phyloP scores from a whole-genome alignment of 495 filamentous ascomycete species.

The Xanthoparmelia taractica region DNA sequence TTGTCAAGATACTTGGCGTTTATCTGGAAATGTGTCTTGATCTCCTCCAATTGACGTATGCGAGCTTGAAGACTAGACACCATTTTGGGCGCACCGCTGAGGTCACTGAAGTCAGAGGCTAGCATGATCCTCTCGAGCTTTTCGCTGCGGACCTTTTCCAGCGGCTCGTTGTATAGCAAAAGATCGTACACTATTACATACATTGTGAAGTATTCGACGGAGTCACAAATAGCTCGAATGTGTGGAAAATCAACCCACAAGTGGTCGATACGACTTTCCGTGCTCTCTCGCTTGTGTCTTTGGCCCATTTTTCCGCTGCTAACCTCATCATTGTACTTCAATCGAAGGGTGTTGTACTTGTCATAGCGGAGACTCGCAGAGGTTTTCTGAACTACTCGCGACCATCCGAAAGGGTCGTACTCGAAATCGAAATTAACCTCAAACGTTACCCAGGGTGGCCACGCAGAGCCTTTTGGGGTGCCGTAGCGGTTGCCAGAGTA shows the following conservation, averaged over 20 bases:
- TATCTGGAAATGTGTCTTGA: conserved; percentile 92
- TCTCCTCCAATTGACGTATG: conserved; percentile 89
- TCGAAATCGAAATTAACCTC: conserved; percentile 98
- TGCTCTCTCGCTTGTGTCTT: conserved; percentile 28
- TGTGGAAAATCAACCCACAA: conserved; percentile 95
- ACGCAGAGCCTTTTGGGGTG: conserved; percentile 70
- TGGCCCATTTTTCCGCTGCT: conserved; percentile 47
- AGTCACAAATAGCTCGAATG: conserved; percentile 87
- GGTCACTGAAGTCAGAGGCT: conserved; percentile 97
- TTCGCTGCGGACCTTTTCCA: conserved; percentile 91
- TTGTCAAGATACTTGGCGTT: conserved; percentile 82
- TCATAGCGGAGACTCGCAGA: conserved; percentile 91
- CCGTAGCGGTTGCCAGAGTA: conserved; percentile 93
- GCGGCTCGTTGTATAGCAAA: conserved; percentile 86
- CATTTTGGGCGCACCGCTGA: conserved; percentile 89
- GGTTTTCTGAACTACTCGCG: conserved; percentile 86
- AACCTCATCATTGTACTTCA: conserved; percentile 97
- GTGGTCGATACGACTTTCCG: conserved; percentile 81
- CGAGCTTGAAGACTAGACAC: conserved; percentile 83
- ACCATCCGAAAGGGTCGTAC: conserved; percentile 87
- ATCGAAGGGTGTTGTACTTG: conserved; percentile 93
- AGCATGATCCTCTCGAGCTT: conserved; percentile 97
- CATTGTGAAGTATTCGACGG: conserved; percentile 90
- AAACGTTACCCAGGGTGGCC: conserved; percentile 96
- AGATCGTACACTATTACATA: conserved; percentile 96